Evolutionary conservation across 129 eudicot species (phyloP).

Genomic region (Glebionis coronaria): DNA sequence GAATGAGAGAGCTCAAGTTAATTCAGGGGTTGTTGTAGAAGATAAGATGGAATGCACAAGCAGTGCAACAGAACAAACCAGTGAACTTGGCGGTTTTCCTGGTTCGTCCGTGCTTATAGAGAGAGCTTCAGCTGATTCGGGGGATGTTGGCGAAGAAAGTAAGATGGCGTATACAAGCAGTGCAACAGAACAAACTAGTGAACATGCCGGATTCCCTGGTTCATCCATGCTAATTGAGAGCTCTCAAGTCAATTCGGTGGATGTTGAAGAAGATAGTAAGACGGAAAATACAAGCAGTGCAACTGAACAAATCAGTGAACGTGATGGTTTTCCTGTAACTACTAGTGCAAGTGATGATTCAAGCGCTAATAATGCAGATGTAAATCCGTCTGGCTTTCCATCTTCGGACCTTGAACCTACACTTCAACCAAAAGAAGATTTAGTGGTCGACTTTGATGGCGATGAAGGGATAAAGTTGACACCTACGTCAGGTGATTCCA

Average conservation of each 20-base stretch:
- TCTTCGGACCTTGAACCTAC: slow-evolving; percentile 21
- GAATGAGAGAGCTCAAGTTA: slow-evolving; percentile 30
- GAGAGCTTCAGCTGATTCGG: not conserved
- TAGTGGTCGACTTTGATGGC: slow-evolving; percentile 9
- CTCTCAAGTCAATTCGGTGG: not conserved
- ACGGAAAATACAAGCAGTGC: slow-evolving; percentile 20
- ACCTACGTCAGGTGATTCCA: slow-evolving; percentile 26
- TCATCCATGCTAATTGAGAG: no score
- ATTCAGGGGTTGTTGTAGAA: slow-evolving; percentile 18
- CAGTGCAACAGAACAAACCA: slow-evolving; percentile 22
- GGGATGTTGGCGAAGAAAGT: slow-evolving; percentile 20
- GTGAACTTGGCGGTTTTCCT: slow-evolving; percentile 1
- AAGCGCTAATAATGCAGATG: slow-evolving; percentile 29
- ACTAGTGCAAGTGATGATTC: slow-evolving; percentile 16
- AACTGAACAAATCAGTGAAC: slow-evolving; percentile 22
- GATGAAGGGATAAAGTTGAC: slow-evolving; percentile 19
- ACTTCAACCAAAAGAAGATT: slow-evolving; percentile 26
- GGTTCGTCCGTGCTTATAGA: no score
- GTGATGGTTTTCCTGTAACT: not conserved
- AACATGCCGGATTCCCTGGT: not conserved
- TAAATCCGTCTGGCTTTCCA: slow-evolving; percentile 10
- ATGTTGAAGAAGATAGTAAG: slow-evolving; percentile 21
- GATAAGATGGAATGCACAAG: slow-evolving; percentile 28
- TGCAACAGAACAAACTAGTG: slow-evolving; percentile 24
- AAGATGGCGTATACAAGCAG: slow-evolving; percentile 17